A percentile compares a stretch with the other conserved stretches of the same genome.
Evolutionary conservation across 768 basidiomycete genomes (phyloP).

Genomic region (Gloeopeniophorella convolvens): DNA sequence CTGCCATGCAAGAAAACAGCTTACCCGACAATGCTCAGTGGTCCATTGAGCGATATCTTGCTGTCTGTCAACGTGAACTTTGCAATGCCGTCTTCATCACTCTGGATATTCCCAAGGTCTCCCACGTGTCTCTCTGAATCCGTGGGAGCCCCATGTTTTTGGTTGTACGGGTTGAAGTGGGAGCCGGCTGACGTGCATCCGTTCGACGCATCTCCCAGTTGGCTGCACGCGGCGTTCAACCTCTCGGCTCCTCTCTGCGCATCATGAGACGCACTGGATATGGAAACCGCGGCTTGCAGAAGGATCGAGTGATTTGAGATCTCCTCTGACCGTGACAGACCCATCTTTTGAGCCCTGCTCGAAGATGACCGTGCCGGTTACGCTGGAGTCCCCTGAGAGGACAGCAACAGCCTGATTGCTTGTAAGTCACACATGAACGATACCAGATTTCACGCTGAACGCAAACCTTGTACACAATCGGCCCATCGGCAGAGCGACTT

Average conservation of each 20-base stretch:
- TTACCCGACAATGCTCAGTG: slow-evolving; percentile 63
- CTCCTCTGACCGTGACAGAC: slow-evolving; percentile 57
- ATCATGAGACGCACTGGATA: slow-evolving; percentile 52
- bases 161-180: slow-evolving; percentile 70
- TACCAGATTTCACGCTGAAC: background rate
- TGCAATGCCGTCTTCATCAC: slow-evolving; percentile 52
- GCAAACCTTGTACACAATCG: background rate
- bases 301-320: slow-evolving; percentile 53
- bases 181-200: slow-evolving; percentile 64
- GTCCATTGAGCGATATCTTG: slow-evolving; percentile 61
- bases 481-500: background rate
- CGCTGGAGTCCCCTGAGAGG: slow-evolving; percentile 52
- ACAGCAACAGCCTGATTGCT: slow-evolving; percentile 49
- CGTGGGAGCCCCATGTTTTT: slow-evolving; percentile 58
- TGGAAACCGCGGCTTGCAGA: slow-evolving; percentile 67
- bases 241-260: background rate
- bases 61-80: slow-evolving; percentile 52
- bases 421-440: no score
- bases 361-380: slow-evolving; percentile 62
- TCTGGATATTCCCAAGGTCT: slow-evolving; percentile 67
- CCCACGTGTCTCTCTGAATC: slow-evolving; percentile 62
- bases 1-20: no score
- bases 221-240: slow-evolving; percentile 24
- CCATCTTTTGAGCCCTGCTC: slow-evolving; percentile 43
- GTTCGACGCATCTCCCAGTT: slow-evolving; percentile 55